Percentiles rank a stretch among this genome's conserved stretches.
Evolutionary conservation across 2,329 filamentous ascomycete genomes (phyloP).

Genomic region (Triangularia setosa): DNA sequence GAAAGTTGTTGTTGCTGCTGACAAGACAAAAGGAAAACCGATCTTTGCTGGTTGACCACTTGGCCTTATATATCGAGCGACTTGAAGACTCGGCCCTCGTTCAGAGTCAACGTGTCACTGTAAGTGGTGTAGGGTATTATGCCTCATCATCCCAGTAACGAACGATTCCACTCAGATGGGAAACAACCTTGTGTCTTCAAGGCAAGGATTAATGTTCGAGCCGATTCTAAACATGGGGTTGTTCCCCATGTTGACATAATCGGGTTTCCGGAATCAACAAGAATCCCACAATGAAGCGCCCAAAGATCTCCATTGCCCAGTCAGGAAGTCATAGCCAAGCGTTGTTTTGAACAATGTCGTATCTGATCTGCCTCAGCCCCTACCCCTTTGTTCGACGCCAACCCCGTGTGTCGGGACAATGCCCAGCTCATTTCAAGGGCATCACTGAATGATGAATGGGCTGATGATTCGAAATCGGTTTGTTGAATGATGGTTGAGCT

Average conservation of each 20-base stretch:
- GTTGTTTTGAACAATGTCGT: conserved; percentile 18
- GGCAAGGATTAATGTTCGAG: neutral
- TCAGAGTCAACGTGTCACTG: neutral
- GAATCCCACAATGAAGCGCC: conserved; percentile 1
- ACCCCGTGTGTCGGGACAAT: neutral
- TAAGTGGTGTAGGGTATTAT: neutral
- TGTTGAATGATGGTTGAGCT: neutral
- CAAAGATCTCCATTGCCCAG: neutral
- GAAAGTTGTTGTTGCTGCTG: conserved; percentile 1
- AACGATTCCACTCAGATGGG: neutral
- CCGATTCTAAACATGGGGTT: neutral
- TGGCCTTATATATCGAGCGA: conserved; percentile 5
- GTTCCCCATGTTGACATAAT: neutral
- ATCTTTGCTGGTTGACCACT: neutral
- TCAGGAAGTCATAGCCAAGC: conserved; percentile 10
- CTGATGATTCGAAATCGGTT: neutral
- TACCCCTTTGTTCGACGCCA: neutral
- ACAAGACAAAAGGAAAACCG: neutral
- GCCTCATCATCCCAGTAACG: neutral
- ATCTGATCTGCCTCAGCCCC: conserved; percentile 17
- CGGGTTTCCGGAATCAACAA: neutral
- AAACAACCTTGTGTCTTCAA: neutral
- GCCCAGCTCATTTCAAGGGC: neutral
- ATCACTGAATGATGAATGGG: neutral
- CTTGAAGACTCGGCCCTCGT: neutral